phyloP scores from a whole-genome alignment of 2,329 filamentous ascomycete species.

The Aspergillus aculeatus region DNA sequence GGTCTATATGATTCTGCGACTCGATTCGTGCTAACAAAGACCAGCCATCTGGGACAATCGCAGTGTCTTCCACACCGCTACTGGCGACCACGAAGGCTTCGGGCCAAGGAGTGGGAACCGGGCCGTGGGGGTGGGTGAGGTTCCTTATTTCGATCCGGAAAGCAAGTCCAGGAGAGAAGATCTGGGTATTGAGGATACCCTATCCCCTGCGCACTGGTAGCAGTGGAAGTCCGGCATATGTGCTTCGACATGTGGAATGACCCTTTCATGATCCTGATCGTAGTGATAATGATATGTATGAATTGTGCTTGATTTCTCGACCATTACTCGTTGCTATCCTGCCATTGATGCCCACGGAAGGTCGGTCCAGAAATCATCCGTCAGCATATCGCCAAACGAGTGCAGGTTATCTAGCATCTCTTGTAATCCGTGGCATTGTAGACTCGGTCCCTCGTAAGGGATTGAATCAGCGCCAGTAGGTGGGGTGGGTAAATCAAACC shows the following conservation, averaged over 20 bases:
- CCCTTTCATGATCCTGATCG: no score
- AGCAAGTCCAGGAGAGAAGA: conserved; percentile 20
- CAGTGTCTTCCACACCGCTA: conserved; percentile 35
- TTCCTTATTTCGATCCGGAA: conserved; percentile 16
- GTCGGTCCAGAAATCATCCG: conserved; percentile 10
- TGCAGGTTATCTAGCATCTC: not conserved
- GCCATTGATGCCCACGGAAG: not conserved
- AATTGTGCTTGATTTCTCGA: not conserved
- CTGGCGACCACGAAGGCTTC: conserved; percentile 39
- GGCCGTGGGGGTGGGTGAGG: conserved; percentile 96
- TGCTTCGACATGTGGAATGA: no score
- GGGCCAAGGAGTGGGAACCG: conserved; percentile 82
- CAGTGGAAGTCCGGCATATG: no score
- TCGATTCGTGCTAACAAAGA: not conserved
- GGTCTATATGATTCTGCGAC: conserved; percentile 7
- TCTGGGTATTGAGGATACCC: conserved; percentile 19
- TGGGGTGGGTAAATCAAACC: not conserved
- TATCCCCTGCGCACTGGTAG: conserved; percentile 19
- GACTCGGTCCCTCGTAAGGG: not conserved
- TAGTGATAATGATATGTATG: no score
- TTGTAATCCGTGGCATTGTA: not conserved
- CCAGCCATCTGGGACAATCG: conserved; percentile 21
- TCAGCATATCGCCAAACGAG: not conserved
- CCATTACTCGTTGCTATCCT: not conserved
- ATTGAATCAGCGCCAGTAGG: not conserved